Evolutionary conservation across 345 rosid genomes (phyloP).

Genomic region (Corchorus capsularis): DNA sequence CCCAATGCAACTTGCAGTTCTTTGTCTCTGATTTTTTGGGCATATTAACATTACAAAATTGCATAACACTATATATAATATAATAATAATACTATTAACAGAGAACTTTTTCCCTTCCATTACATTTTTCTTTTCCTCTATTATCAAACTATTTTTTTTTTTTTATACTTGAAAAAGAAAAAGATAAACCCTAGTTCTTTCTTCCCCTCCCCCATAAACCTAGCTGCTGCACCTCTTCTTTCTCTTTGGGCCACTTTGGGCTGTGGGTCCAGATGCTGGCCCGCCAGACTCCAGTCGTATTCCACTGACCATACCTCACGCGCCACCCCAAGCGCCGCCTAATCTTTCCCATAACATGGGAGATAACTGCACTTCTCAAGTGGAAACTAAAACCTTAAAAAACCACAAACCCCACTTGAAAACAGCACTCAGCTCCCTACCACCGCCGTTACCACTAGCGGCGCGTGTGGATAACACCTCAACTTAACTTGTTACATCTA

Average conservation of each 20-base stretch:
- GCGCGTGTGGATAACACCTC: constrained; percentile 17
- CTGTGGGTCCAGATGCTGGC: constrained; percentile 17
- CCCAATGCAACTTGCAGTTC: constrained; percentile 6
- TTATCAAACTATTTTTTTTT: not conserved
- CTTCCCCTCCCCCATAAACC: constrained; percentile 5
- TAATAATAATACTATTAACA: constrained; percentile 2
- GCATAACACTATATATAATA: not conserved
- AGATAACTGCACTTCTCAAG: constrained; percentile 27
- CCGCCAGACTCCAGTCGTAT: not conserved
- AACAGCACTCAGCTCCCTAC: constrained; percentile 14
- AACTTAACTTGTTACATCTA: not conserved
- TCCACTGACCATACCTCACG: not conserved
- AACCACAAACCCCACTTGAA: constrained; percentile 17
- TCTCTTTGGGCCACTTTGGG: not conserved
- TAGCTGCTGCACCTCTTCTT: constrained; percentile 3
- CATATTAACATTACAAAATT: not conserved
- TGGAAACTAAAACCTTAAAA: constrained; percentile 1
- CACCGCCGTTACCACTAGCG: not conserved
- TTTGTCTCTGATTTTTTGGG: constrained; percentile 9
- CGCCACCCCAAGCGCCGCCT: constrained; percentile 5
- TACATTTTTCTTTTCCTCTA: constrained; percentile 7
- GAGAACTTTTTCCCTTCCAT: not conserved
- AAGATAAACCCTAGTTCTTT: not conserved
- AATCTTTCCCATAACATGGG: not conserved
- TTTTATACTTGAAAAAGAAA: not conserved